Conservation (phyloP, 2,329 filamentous ascomycete genomes). For the Pseudogymnoascus sp. region DNA sequence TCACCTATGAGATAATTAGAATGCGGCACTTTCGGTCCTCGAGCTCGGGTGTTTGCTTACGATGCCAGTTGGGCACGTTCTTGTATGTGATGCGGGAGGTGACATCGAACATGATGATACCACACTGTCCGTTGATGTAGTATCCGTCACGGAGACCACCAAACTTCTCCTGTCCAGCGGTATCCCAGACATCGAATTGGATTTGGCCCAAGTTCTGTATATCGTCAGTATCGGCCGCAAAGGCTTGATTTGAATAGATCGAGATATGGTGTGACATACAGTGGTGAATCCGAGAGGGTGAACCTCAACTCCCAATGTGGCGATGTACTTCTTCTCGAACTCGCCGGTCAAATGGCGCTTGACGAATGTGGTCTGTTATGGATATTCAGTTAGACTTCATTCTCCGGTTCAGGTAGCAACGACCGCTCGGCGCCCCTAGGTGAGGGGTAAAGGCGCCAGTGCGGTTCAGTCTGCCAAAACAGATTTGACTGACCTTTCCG, state of each 20-base stretch:
- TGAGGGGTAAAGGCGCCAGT: background rate
- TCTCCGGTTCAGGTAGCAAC: background rate
- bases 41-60: conserved; percentile 48
- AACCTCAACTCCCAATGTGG: conserved; percentile 97
- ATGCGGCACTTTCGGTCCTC: background rate
- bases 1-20: conserved; percentile 55
- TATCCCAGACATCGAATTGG: conserved; percentile 99
- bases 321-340: conserved; percentile 99
- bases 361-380: conserved; percentile 88
- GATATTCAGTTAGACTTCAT: conserved; percentile 1
- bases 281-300: conserved; percentile 97
- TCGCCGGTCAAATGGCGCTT: conserved; percentile 99
- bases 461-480: background rate
- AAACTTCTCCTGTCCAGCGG: conserved; percentile 98
- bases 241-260: background rate
- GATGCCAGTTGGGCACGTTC: conserved; percentile 99
- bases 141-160: conserved; percentile 98
- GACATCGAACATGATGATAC: conserved; percentile 99
- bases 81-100: conserved; percentile 99
- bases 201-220: conserved; percentile 81
- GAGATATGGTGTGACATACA: conserved; percentile 51
- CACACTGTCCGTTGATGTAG: conserved; percentile 99
- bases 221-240: conserved; percentile 18
- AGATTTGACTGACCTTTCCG: conserved; percentile 70
- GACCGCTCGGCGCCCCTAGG: conserved; percentile 12